Evolutionary conservation across 2,329 filamentous ascomycete genomes (phyloP).

Genomic region (Aspergillus flavus): DNA sequence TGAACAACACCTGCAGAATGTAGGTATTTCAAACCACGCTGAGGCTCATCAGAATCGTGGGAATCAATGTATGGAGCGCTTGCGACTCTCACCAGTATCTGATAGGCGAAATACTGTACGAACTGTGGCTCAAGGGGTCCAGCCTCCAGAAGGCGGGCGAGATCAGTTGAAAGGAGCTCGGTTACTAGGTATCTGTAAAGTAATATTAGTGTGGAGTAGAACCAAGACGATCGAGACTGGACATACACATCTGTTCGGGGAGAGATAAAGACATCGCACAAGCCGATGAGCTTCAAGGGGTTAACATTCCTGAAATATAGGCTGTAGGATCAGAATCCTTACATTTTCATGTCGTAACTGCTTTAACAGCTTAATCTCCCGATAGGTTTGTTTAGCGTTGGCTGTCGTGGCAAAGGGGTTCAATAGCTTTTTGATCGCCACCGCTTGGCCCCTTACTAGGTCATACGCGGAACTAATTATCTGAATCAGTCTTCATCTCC

Average conservation of each 20-base stretch:
- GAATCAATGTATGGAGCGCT: background rate
- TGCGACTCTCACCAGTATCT: background rate
- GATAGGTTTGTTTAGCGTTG: conserved; percentile 92
- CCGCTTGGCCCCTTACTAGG: conserved; percentile 37
- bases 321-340: conserved; percentile 23
- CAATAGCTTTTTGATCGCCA: conserved; percentile 99
- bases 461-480: background rate
- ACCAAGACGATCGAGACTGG: no score
- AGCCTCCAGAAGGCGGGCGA: conserved; percentile 91
- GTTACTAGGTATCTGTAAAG: conserved; percentile 88
- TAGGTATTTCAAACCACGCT: conserved; percentile 54
- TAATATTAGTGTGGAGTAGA: background rate
- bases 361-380: conserved; percentile 94
- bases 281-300: background rate
- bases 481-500: background rate
- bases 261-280: conserved; percentile 1
- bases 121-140: conserved; percentile 43
- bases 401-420: conserved; percentile 98
- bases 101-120: conserved; percentile 1
- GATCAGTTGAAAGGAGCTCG: conserved; percentile 90
- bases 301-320: background rate
- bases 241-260: conserved; percentile 3
- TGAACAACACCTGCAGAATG: conserved; percentile 10
- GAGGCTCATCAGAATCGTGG: conserved; percentile 69
- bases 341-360: conserved; percentile 96